Evolutionary conservation across 257 asterid genomes (phyloP), one percentile per base, ranked within the genome.

Genomic region (Ajuga chamaepitys): DNA sequence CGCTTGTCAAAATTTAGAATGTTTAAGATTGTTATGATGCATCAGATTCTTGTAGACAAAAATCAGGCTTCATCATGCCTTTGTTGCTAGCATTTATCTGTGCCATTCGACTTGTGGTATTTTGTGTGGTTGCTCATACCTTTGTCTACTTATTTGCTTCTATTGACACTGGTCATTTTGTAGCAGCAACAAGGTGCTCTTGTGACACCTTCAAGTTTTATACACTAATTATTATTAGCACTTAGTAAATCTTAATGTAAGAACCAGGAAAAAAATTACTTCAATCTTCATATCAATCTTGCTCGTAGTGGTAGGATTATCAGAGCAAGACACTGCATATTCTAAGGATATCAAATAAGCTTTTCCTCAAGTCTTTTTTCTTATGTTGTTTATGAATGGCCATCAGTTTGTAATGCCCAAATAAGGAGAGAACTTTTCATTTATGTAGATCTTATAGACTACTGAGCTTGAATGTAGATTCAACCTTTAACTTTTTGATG

Each of bases 21-120:
- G 25, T 14, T 8, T 18, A 13, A 48, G 2, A 24, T 55, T 37
- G n/a, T 34, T 45, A 53, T 32, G 11, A 54, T 26, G 7, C 38
- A 16, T 72, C 62, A 42, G 45, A 18, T 32, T 58, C 41, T 60
- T 9, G 32, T 62, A 30, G 63, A 37, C 11, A 28, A 16, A 32
- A 47, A 4, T 21, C 30, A 24, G 42, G 58, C 37, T 22, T 41
- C 58, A 32, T 60, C 64, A 35, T 61, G 45, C 56, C 14, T 14
- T 17, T 54, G 26, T 55, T 51, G 66, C 14, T 58, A 17, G 70
- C 12, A 58, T 30, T 68, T 16, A 5, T 69, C 40, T 42, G 55
- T 58, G 40, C 44, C 32, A 41, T 2, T 41, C 37, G 54, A 22
- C 32, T 4, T 70, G 12, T 24, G 17, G 18, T 41, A 46, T 30